Evolutionary conservation across 2,329 filamentous ascomycete species (phyloP).

Genomic region (Fusarium mexicanum): DNA sequence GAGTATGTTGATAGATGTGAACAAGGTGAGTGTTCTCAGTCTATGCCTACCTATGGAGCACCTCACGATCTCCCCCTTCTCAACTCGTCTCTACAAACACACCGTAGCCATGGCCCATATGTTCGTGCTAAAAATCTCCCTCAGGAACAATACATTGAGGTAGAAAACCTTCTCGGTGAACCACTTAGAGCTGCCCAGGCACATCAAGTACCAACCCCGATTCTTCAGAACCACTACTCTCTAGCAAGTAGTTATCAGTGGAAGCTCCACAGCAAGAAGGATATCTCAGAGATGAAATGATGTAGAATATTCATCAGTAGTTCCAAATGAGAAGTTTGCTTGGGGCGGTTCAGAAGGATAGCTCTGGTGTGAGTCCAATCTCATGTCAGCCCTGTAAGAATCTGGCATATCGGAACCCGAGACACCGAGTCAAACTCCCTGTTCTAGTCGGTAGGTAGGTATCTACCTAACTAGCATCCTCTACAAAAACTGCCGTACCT

Average conservation of each 20-base stretch:
- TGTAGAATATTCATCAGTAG: background rate
- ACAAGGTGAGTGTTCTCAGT: slow-evolving; percentile 22
- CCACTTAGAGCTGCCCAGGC: slow-evolving; percentile 35
- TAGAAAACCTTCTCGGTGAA: slow-evolving; percentile 41
- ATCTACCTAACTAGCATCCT: background rate
- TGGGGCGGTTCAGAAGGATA: background rate
- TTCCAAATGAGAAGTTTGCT: background rate
- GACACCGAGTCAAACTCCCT: background rate
- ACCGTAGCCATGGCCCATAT: background rate
- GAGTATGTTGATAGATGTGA: slow-evolving; percentile 39
- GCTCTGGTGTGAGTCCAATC: background rate
- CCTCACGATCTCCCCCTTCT: background rate
- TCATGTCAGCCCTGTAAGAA: background rate
- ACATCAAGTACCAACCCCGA: slow-evolving; percentile 24
- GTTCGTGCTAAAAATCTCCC: slow-evolving; percentile 12
- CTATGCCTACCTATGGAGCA: background rate
- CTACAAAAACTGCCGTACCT: background rate
- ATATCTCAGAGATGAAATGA: background rate
- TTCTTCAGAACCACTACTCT: slow-evolving; percentile 33
- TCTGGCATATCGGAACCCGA: background rate
- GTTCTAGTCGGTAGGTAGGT: background rate
- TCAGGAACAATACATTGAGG: slow-evolving; percentile 40
- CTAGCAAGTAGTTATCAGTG: slow-evolving; percentile 37
- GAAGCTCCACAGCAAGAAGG: slow-evolving; percentile 28
- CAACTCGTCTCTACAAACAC: background rate